Conservation (phyloP, 495 filamentous ascomycete genomes). For the Copromyces sp. region DNA sequence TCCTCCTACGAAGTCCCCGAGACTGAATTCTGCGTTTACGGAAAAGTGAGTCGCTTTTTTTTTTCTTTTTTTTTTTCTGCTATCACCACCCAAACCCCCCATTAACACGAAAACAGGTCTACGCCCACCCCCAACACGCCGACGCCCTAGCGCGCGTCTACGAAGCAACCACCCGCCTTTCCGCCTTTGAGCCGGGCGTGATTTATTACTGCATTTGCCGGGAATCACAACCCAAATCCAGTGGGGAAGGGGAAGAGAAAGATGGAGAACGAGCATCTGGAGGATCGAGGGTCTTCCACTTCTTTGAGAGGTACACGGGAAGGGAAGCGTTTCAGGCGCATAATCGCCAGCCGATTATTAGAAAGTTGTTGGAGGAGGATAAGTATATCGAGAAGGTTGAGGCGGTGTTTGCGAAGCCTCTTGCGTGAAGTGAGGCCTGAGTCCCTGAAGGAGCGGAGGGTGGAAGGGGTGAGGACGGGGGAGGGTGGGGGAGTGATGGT, state of each 20-base stretch:
- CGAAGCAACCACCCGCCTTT: constrained; percentile 22
- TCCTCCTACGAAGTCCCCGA: background rate
- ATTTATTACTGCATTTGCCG: constrained; percentile 25
- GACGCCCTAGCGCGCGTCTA: constrained; percentile 26
- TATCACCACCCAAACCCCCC: too few relatives aligned
- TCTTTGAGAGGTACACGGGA: constrained; percentile 26
- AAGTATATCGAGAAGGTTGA: constrained; percentile 18
- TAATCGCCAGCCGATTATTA: constrained; percentile 22
- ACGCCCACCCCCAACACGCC: constrained; percentile 27
- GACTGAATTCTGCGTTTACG: constrained; percentile 9
- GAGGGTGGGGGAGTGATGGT: too few relatives aligned
- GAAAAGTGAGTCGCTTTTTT: background rate
- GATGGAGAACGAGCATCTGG: constrained; percentile 6
- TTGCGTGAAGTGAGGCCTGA: background rate
- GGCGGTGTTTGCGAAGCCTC: constrained; percentile 16
- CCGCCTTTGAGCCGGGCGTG: constrained; percentile 22
- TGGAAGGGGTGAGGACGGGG: too few relatives aligned
- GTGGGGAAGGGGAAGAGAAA: background rate
- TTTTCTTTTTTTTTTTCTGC: background rate
- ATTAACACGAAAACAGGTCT: constrained; percentile 8
- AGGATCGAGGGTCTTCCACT: constrained; percentile 20
- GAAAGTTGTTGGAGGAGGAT: constrained; percentile 23
- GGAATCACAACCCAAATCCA: constrained; percentile 3
- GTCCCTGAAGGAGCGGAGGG: background rate
- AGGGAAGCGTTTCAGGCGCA: constrained; percentile 24